Evolutionary conservation across 148 eudicot species (phyloP).

Genomic region (Camellia granthamiana): DNA sequence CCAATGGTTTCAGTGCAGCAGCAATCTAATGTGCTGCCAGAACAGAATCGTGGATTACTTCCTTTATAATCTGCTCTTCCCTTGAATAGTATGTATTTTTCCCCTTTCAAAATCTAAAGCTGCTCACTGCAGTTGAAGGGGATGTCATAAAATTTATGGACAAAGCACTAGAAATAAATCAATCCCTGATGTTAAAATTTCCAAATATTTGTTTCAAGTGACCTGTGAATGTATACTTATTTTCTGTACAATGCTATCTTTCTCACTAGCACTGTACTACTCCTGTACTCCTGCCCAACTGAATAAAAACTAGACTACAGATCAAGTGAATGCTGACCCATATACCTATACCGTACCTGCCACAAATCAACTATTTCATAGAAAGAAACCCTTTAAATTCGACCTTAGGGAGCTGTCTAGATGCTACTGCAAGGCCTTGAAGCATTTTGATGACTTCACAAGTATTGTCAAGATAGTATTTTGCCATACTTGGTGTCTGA

Average conservation of each 20-base stretch:
- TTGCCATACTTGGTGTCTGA: conserved; percentile 84
- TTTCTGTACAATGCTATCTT: conserved; percentile 11
- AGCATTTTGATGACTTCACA: conserved; percentile 58
- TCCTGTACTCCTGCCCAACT: background rate
- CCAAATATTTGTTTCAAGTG: background rate
- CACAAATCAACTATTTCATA: background rate
- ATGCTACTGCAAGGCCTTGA: conserved; percentile 45
- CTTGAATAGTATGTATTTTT: too few species aligned
- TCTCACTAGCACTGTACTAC: conserved; percentile 1
- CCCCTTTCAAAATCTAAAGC: too few species aligned
- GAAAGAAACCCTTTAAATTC: conserved; percentile 23
- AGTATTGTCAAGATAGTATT: conserved; percentile 68
- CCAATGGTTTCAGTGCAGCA: too few species aligned
- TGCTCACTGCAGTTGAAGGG: too few species aligned
- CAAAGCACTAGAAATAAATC: too few species aligned
- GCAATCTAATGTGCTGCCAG: too few species aligned
- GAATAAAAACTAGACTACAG: background rate
- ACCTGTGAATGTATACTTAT: conserved; percentile 12
- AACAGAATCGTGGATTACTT: too few species aligned
- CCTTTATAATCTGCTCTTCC: too few species aligned
- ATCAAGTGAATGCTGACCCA: background rate
- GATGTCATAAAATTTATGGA: too few species aligned
- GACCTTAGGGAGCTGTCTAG: conserved; percentile 23
- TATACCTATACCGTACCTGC: too few species aligned
- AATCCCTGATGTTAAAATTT: background rate